Conservation (phyloP, 306 rosid genomes). For the Vigna nakashimae region DNA sequence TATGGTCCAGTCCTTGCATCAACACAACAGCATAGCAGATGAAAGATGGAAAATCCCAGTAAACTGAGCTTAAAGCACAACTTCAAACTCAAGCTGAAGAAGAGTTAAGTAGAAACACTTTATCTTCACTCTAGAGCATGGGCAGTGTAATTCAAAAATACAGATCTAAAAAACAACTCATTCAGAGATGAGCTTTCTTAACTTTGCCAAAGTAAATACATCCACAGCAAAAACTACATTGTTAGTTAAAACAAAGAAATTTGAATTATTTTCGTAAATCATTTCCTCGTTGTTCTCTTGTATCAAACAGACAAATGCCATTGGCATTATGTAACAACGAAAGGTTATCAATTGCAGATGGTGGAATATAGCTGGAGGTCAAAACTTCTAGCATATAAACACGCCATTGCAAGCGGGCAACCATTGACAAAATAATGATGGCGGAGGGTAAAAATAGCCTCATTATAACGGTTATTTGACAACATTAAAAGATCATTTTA, state of each 20-base stretch:
- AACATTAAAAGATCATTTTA: not conserved
- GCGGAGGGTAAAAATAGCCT: not conserved
- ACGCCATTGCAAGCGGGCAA: not conserved
- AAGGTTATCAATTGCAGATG: not conserved
- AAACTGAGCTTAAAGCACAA: constrained; percentile 15
- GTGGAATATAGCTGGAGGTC: not conserved
- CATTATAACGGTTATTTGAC: not conserved
- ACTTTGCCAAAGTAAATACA: not conserved
- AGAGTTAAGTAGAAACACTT: constrained; percentile 1
- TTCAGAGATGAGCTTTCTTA: constrained; percentile 8
- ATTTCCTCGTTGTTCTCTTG: not conserved
- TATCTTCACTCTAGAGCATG: constrained; percentile 11
- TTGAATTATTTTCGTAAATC: constrained; percentile 4
- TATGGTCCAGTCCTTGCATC: constrained; percentile 31
- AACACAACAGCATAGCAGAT: constrained; percentile 29
- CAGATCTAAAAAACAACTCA: constrained; percentile 2
- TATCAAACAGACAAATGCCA: not conserved
- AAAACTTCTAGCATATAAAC: not conserved
- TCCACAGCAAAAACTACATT: not conserved
- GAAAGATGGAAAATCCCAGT: constrained; percentile 23
- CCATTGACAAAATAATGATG: no score
- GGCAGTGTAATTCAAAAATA: constrained; percentile 4
- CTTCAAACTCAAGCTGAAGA: constrained; percentile 37
- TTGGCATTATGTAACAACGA: not conserved
- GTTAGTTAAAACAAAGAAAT: not conserved